Evolutionary conservation across 331 rosid species (phyloP).

Genomic region (Quercus tomentella): DNA sequence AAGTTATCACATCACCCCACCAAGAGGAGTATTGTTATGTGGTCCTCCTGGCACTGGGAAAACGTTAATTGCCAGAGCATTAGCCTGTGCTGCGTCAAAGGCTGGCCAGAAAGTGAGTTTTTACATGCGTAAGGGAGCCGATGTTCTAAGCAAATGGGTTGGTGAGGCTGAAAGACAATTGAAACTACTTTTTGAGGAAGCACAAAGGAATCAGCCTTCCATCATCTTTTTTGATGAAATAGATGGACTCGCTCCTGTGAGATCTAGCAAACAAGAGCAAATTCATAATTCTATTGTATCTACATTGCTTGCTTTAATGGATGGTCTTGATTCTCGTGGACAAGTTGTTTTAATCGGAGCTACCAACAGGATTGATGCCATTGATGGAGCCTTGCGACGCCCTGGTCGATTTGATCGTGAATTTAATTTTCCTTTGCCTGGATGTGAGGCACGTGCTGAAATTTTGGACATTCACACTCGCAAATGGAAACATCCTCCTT

Average conservation of each 20-base stretch:
- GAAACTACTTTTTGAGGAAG: slow-evolving; percentile 98
- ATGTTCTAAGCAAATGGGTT: slow-evolving; percentile 97
- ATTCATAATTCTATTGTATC: slow-evolving; percentile 98
- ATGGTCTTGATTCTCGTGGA: slow-evolving; percentile 99
- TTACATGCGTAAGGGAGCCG: slow-evolving; percentile 99
- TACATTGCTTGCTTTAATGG: slow-evolving; percentile 99
- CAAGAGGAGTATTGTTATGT: slow-evolving; percentile 96
- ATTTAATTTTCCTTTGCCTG: slow-evolving; percentile 91
- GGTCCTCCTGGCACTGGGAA: slow-evolving; percentile 99
- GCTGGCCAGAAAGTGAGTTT: slow-evolving; percentile 99
- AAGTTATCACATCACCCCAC: slow-evolving; percentile 95
- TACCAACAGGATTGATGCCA: slow-evolving; percentile 96
- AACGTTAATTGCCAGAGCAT: slow-evolving; percentile 92
- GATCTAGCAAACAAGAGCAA: slow-evolving; percentile 98
- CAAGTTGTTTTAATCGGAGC: slow-evolving; percentile 99
- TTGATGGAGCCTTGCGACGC: slow-evolving; percentile 97
- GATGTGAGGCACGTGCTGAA: slow-evolving; percentile 94
- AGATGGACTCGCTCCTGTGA: slow-evolving; percentile 98
- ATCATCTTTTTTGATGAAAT: slow-evolving; percentile 98
- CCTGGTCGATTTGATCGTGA: slow-evolving; percentile 99
- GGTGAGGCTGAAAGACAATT: slow-evolving; percentile 99
- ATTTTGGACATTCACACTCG: slow-evolving; percentile 93
- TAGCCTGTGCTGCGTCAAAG: slow-evolving; percentile 97
- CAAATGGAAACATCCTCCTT: slow-evolving; percentile 94
- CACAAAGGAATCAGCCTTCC: slow-evolving; percentile 97